Evolutionary conservation across 176 grass and related monocot species (phyloP).

Genomic region (Oryza meridionalis): DNA sequence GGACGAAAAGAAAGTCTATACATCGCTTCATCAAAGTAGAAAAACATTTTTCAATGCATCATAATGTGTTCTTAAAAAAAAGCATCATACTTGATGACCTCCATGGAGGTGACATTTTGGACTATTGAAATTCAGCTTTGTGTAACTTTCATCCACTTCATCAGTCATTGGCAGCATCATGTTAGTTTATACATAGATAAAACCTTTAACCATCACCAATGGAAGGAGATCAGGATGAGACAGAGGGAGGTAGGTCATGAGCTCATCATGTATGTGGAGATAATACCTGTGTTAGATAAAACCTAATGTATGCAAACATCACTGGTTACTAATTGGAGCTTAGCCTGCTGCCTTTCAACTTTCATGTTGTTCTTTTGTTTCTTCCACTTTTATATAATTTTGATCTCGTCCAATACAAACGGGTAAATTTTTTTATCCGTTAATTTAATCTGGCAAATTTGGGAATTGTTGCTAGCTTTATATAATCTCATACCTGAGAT

Average conservation of each 20-base stretch:
- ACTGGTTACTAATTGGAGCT: background rate
- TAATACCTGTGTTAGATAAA: conserved; percentile 17
- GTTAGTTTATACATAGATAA: conserved; percentile 27
- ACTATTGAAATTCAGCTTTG: background rate
- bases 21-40: background rate
- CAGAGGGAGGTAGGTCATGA: background rate
- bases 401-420: background rate
- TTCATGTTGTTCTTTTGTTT: conserved; percentile 17
- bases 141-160: conserved; percentile 28
- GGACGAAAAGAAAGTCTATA: conserved; percentile 7
- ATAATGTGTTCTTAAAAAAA: background rate
- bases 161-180: conserved; percentile 17
- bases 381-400: conserved; percentile 29
- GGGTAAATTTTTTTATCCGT: background rate
- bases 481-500: background rate
- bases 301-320: conserved; percentile 28
- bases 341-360: background rate
- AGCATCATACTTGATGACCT: background rate
- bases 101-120: background rate
- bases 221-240: conserved; percentile 9
- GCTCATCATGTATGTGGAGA: background rate
- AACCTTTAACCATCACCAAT: conserved; percentile 1
- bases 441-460: background rate
- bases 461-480: background rate
- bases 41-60: background rate